Conservation (phyloP, 1,139 yeast genomes). For the Candida sanyaensis region DNA sequence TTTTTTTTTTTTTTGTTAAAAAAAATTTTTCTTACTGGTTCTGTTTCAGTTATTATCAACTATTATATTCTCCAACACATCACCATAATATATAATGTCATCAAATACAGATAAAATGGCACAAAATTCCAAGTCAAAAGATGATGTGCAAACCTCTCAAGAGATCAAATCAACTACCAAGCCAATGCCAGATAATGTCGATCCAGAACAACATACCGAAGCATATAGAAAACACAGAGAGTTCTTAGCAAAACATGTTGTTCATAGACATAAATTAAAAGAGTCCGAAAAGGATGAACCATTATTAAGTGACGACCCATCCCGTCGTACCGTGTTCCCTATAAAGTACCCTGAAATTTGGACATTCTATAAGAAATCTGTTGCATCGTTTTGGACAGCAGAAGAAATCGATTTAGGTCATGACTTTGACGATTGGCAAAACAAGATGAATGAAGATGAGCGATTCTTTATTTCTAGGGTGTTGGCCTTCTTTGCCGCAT, state of each 20-base stretch:
- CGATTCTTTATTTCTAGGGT: constrained; percentile 88
- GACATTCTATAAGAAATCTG: constrained; percentile 99
- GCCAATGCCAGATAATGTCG: constrained; percentile 16
- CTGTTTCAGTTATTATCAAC: no score
- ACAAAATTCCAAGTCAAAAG: constrained; percentile 46
- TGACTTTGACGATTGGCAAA: constrained; percentile 89
- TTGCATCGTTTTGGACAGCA: constrained; percentile 99
- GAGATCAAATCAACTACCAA: constrained; percentile 21
- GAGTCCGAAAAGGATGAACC: constrained; percentile 88
- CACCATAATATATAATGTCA: not conserved
- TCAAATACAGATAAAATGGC: constrained; percentile 41
- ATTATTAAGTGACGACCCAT: constrained; percentile 78
- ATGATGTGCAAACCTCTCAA: constrained; percentile 29
- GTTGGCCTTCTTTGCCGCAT: constrained; percentile 97
- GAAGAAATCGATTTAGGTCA: constrained; percentile 97
- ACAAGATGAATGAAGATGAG: constrained; percentile 82
- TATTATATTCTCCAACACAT: not conserved
- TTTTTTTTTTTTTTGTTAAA: no score
- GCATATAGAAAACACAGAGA: constrained; percentile 42
- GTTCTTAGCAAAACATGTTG: constrained; percentile 61
- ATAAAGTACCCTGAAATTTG: constrained; percentile 97
- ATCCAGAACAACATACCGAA: constrained; percentile 16
- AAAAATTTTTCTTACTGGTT: no score
- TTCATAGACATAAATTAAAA: constrained; percentile 71
- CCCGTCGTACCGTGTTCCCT: constrained; percentile 94